Conservation (phyloP, 257 asterid genomes). For the Gynochthodes officinalis region DNA sequence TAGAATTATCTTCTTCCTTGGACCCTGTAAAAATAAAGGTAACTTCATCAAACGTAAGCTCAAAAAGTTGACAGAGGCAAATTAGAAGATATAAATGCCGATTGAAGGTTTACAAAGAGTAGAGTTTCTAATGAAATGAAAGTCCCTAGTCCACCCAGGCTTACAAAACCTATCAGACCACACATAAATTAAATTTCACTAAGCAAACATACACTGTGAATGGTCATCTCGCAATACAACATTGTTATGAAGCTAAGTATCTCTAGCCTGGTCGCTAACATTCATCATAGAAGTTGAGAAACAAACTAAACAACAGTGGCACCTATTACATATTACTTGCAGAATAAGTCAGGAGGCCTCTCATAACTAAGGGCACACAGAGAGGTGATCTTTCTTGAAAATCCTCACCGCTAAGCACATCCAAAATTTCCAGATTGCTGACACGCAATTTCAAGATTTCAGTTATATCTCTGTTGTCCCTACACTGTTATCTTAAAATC, state of each 20-base stretch:
- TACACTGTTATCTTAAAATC: neutral
- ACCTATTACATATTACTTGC: neutral
- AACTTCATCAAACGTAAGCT: neutral
- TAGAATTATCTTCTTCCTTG: constrained; percentile 93
- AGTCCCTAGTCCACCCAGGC: too few relatives aligned
- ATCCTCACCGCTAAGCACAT: neutral
- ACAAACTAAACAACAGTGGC: neutral
- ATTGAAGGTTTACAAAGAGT: too few relatives aligned
- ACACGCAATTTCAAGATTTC: neutral
- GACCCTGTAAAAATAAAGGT: constrained; percentile 61
- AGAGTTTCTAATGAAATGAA: neutral
- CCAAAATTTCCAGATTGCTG: neutral
- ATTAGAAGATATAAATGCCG: neutral
- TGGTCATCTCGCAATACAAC: constrained; percentile 1
- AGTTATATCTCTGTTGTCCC: neutral
- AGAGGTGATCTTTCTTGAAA: neutral
- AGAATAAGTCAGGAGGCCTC: neutral
- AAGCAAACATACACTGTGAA: too few relatives aligned
- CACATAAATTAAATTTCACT: too few relatives aligned
- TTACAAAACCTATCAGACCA: neutral
- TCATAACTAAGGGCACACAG: neutral
- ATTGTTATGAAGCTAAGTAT: neutral
- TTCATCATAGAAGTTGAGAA: constrained; percentile 1
- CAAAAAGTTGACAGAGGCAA: neutral
- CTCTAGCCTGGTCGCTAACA: neutral